Conservation (phyloP, 176 grass and related monocot genomes). For the bread wheat (Triticum aestivum) region DNA sequence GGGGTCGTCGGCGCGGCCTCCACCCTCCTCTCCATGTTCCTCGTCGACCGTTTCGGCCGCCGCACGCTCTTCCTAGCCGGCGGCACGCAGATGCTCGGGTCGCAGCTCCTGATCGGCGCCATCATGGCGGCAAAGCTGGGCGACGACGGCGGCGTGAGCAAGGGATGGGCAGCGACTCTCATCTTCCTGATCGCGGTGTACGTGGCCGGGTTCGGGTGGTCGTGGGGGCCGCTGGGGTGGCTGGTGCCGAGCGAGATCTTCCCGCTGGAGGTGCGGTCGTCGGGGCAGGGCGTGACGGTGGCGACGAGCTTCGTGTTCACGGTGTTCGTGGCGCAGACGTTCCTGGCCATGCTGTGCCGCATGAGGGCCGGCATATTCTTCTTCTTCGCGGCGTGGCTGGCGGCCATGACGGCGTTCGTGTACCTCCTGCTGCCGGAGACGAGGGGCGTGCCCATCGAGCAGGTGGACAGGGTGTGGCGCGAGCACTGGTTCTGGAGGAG, state of each 20-base stretch:
- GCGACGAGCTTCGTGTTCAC: conserved; percentile 50
- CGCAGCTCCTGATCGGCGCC: conserved; percentile 53
- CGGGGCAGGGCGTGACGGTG: conserved; percentile 54
- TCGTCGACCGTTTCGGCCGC: conserved; percentile 57
- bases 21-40: conserved; percentile 27
- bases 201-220: conserved; percentile 66
- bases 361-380: conserved; percentile 60
- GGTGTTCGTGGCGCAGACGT: conserved; percentile 54
- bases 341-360: conserved; percentile 56
- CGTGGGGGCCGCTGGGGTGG: conserved; percentile 65
- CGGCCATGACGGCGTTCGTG: conserved; percentile 56
- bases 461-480: conserved; percentile 50
- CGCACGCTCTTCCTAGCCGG: conserved; percentile 51
- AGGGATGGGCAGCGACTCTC: conserved; percentile 12
- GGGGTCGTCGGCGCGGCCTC: conserved; percentile 22
- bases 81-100: conserved; percentile 47
- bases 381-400: conserved; percentile 72
- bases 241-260: conserved; percentile 72
- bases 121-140: conserved; percentile 45
- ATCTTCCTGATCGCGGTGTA: conserved; percentile 64
- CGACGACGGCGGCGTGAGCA: conserved; percentile 25
- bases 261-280: conserved; percentile 63
- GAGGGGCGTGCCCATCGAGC: conserved; percentile 59
- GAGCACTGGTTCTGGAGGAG: conserved; percentile 54
- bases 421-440: conserved; percentile 62